Evolutionary conservation across 106 monocot species (phyloP).

Genomic region (Acorus calamus): DNA sequence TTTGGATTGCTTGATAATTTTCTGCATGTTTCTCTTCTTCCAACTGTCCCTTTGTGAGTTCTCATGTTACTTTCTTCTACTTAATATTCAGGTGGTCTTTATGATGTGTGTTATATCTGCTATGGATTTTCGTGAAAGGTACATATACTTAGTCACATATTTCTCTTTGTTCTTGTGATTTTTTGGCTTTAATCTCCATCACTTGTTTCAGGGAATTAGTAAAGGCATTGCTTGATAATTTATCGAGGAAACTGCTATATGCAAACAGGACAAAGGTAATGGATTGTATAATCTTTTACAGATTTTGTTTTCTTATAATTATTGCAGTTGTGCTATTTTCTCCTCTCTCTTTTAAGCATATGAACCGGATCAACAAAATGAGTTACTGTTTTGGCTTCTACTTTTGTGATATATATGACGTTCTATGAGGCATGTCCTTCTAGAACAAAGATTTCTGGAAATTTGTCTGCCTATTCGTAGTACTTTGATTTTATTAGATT

Average conservation of each 20-base stretch:
- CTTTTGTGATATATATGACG: too few relatives aligned
- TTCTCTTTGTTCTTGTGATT: neutral
- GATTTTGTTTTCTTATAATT: neutral
- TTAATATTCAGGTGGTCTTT: conserved; percentile 52
- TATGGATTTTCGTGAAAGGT: conserved; percentile 59
- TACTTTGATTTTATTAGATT: too few relatives aligned
- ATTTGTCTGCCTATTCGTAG: too few relatives aligned
- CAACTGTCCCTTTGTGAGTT: too few relatives aligned
- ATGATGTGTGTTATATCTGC: conserved; percentile 79
- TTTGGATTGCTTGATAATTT: too few relatives aligned
- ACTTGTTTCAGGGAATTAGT: conserved; percentile 44
- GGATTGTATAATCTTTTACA: too few relatives aligned
- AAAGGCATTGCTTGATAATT: conserved; percentile 60
- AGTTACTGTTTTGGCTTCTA: too few relatives aligned
- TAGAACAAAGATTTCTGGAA: too few relatives aligned
- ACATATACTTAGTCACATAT: conserved; percentile 2
- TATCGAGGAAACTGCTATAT: conserved; percentile 50
- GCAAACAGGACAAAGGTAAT: conserved; percentile 57
- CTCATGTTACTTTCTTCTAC: too few relatives aligned
- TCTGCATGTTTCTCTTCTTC: too few relatives aligned
- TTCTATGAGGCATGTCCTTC: too few relatives aligned
- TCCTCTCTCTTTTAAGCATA: neutral
- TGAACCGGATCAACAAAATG: too few relatives aligned
- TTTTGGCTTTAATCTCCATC: neutral
- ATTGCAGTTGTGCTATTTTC: neutral